Evolutionary conservation across 1,284 basidiomycete species (phyloP), one percentile per base, ranked within the genome.

Genomic region (Leccinum angustisporum): DNA sequence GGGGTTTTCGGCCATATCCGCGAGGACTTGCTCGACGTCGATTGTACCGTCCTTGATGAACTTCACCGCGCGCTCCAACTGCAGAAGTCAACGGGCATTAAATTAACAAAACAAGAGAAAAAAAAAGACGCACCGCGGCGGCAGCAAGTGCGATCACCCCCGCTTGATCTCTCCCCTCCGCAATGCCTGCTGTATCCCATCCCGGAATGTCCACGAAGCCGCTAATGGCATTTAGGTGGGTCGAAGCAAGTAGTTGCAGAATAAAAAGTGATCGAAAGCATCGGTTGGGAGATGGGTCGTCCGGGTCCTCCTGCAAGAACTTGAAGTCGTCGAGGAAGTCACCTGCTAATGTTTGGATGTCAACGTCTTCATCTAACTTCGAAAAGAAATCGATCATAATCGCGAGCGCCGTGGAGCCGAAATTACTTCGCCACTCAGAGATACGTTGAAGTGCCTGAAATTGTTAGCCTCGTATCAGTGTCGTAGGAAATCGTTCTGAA

Each of bases 361-460:
- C 53, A 21, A 36, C 18, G 4, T 34, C 52, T n/a, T 54, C n/a
- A 4, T 52, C 27, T 3, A 18, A 2, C 31, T 54, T 31, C 2
- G 51, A 51, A 30, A 66, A 34, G 2, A 66, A 64, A 40, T 56
- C 16, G 1, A 64, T 34, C 9, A 61, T 50, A 27, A 57, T 46
- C 31, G 48, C 4, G 5, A 60, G 46, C 18, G 57, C 53, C 2
- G 56, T 63, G 10, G 58, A 66, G 1, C 62, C 51, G 25, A 66
- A 56, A 27, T 55, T 27, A 6, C 57, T 66, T 9, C 4, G 13
- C 65, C 65, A 66, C 54, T 67, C 16, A 1, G 55, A 56, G 40
- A 66, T 34, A 16, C 2, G 9, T 48, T 66, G 61, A n/a, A 33
- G 38, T 0, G n/a, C 13, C 61, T 66, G 2, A 21, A n/a, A 18